Conservation (phyloP, 164 flowering plant species). For the Hamamelis virginiana region DNA sequence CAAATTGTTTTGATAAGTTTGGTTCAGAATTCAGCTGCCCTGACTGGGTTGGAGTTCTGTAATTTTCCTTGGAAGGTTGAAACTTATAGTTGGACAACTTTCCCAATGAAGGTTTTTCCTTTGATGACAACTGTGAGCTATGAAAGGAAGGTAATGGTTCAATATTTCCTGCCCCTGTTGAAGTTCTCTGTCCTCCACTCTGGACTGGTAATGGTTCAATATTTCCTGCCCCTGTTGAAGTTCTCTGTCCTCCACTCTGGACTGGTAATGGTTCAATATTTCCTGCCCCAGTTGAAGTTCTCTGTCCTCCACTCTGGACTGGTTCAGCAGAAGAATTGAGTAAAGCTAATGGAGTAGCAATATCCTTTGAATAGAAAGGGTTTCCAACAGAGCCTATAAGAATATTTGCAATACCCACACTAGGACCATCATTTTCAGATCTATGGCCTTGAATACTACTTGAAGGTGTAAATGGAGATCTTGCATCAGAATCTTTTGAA, state of each 20-base stretch:
- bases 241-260: too few relatives aligned
- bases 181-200: too few relatives aligned
- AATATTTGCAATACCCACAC: slow-evolving; percentile 12
- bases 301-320: slow-evolving; percentile 28
- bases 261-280: slow-evolving; percentile 41
- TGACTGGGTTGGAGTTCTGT: slow-evolving; percentile 20
- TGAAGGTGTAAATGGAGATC: slow-evolving; percentile 24
- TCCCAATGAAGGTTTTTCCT: slow-evolving; percentile 24
- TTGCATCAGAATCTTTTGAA: slow-evolving; percentile 19
- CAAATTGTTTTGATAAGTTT: slow-evolving; percentile 52
- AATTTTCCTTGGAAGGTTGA: slow-evolving; percentile 24
- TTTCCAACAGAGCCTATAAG: slow-evolving; percentile 25
- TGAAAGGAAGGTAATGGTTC: slow-evolving; percentile 37
- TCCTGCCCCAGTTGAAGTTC: slow-evolving; percentile 20
- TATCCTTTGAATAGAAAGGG: slow-evolving; percentile 18
- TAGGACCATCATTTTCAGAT: slow-evolving; percentile 16
- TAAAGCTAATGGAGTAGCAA: slow-evolving; percentile 17
- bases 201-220: slow-evolving; percentile 43
- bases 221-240: slow-evolving; percentile 23
- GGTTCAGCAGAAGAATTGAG: slow-evolving; percentile 24
- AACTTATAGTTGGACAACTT: slow-evolving; percentile 24
- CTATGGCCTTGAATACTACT: slow-evolving; percentile 15
- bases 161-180: slow-evolving; percentile 25
- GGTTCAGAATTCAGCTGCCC: slow-evolving; percentile 36
- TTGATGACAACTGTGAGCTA: slow-evolving; percentile 30